These are phyloP conservation scores for Vararia minispora DNA, from an alignment of 768 basidiomycete genomes.

Conservation along the genomic window DNA sequence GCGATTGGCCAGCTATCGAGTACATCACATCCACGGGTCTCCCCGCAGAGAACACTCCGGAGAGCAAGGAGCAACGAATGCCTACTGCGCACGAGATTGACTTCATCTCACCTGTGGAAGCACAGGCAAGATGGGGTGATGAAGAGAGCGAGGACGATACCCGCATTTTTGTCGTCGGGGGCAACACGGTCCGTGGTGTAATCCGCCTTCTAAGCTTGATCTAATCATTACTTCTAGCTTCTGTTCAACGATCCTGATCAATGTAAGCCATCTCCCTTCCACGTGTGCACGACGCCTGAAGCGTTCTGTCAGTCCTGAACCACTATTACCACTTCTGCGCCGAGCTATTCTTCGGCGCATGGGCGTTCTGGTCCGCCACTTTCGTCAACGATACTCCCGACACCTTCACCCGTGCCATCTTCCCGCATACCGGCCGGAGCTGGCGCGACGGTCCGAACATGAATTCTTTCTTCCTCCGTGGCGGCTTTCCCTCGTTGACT, in stretches of 20 bases:
- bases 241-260: slow-evolving; percentile 60
- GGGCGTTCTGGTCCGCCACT: slow-evolving; percentile 63
- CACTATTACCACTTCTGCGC: slow-evolving; percentile 88
- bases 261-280: slow-evolving; percentile 20
- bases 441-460: slow-evolving; percentile 76
- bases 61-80: slow-evolving; percentile 55
- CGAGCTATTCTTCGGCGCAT: slow-evolving; percentile 66
- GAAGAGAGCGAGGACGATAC: slow-evolving; percentile 19
- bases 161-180: slow-evolving; percentile 56
- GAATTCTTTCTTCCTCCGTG: slow-evolving; percentile 66
- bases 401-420: slow-evolving; percentile 57
- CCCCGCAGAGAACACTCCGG: slow-evolving; percentile 43
- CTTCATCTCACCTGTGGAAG: slow-evolving; percentile 49
- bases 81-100: slow-evolving; percentile 55
- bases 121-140: slow-evolving; percentile 44
- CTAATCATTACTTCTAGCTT: slow-evolving; percentile 4
- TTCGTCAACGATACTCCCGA: slow-evolving; percentile 14
- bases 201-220: neutral
- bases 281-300: neutral
- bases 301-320: slow-evolving; percentile 37
- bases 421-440: slow-evolving; percentile 46
- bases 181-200: slow-evolving; percentile 49
- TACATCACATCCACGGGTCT: slow-evolving; percentile 64
- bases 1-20: slow-evolving; percentile 32
- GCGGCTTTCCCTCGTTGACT: slow-evolving; percentile 58